Conservation (phyloP, 2,329 filamentous ascomycete genomes). For the Orbilia brochopaga region DNA sequence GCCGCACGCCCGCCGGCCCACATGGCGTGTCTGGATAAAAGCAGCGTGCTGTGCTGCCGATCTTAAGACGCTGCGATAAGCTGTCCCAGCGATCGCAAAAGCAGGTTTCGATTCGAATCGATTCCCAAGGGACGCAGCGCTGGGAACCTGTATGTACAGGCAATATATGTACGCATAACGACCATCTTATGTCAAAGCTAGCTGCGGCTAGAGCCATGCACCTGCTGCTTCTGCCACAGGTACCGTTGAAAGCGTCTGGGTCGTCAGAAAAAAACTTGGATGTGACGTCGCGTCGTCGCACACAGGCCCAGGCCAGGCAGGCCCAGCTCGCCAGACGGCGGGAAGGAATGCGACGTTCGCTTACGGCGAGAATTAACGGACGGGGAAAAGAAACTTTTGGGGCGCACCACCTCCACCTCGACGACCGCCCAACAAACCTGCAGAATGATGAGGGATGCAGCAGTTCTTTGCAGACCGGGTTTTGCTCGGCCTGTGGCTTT, state of each 20-base stretch:
- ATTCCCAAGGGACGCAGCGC: too few species aligned
- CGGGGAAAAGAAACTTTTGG: neutral
- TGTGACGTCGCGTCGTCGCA: too few species aligned
- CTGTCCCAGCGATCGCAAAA: neutral
- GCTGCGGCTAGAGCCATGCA: neutral
- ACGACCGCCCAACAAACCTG: slow-evolving; percentile 15
- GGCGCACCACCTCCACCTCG: neutral
- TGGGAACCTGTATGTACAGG: too few species aligned
- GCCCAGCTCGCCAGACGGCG: neutral
- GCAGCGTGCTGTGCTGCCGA: slow-evolving; percentile 1
- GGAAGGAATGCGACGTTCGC: slow-evolving; percentile 9
- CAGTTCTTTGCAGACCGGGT: slow-evolving; percentile 38
- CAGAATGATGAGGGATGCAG: slow-evolving; percentile 35
- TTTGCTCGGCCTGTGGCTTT: slow-evolving; percentile 42
- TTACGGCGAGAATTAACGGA: slow-evolving; percentile 7
- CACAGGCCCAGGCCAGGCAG: neutral
- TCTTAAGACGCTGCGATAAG: neutral
- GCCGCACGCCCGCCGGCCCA: neutral
- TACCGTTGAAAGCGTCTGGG: neutral
- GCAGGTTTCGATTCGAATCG: slow-evolving; percentile 3
- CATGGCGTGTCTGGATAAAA: slow-evolving; percentile 1
- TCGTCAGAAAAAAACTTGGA: neutral
- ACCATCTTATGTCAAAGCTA: neutral
- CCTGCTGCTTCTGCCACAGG: neutral
- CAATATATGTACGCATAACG: too few species aligned